Evolutionary conservation across 2,329 filamentous ascomycete species (phyloP).

Genomic region (Lasiodiplodia theobromae): DNA sequence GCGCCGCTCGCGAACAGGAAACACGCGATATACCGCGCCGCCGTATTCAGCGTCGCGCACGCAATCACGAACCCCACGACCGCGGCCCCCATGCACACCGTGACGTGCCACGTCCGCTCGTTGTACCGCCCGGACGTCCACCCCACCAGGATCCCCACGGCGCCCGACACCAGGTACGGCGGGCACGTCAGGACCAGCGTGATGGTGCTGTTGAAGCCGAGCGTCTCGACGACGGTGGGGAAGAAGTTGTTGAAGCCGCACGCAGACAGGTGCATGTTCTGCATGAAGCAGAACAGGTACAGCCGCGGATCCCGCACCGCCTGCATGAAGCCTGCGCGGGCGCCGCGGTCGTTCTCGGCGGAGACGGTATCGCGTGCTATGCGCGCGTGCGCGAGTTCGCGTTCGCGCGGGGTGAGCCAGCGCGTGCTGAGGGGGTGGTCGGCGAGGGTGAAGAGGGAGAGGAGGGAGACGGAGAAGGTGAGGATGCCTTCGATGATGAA

Average conservation of each 20-base stretch:
- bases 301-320: neutral
- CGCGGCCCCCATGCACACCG: conserved; percentile 36
- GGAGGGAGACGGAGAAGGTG: conserved; percentile 37
- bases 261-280: conserved; percentile 9
- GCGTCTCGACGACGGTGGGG: conserved; percentile 45
- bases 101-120: conserved; percentile 35
- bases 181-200: conserved; percentile 41
- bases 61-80: conserved; percentile 42
- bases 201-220: conserved; percentile 45
- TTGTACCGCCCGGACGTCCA: conserved; percentile 44
- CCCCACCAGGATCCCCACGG: conserved; percentile 36
- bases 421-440: conserved; percentile 49
- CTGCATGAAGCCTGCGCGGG: neutral
- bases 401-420: conserved; percentile 57
- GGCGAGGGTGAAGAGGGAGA: conserved; percentile 37
- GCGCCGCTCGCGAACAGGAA: conserved; percentile 42
- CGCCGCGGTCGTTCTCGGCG: conserved; percentile 41
- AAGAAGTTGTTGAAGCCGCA: conserved; percentile 42
- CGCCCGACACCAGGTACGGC: conserved; percentile 33
- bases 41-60: conserved; percentile 38
- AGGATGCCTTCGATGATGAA: conserved; percentile 19
- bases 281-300: conserved; percentile 20
- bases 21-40: conserved; percentile 41
- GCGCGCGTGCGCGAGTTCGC: conserved; percentile 46
- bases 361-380: conserved; percentile 60